A percentile compares a stretch with the other conserved stretches of the same genome.
phyloP scores from a whole-genome alignment of 768 basidiomycete genomes.

The Leucocoprinus birnbaumii region DNA sequence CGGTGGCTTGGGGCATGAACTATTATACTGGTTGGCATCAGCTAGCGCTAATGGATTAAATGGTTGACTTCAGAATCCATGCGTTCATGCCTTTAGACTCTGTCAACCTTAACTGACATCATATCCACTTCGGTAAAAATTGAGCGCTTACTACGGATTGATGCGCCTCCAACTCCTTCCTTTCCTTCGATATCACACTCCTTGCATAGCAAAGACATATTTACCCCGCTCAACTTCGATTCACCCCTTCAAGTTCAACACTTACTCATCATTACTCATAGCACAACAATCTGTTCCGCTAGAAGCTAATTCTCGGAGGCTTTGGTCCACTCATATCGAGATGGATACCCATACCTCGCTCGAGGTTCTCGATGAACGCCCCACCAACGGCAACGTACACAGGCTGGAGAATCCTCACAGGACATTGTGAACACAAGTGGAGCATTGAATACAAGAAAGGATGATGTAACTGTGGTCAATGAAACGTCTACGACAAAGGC shows the following conservation, averaged over 20 bases:
- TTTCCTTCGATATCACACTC: not conserved
- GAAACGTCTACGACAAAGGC: constrained; percentile 4
- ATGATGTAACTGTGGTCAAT: not conserved
- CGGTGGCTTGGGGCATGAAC: too few species aligned
- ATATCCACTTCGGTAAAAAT: not conserved
- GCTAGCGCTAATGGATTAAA: too few species aligned
- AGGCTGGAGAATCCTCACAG: not conserved
- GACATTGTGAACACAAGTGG: not conserved
- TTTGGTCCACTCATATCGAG: not conserved
- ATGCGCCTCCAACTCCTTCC: constrained; percentile 1
- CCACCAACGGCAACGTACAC: constrained; percentile 3
- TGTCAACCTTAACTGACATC: not conserved
- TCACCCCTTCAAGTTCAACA: not conserved
- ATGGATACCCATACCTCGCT: constrained; percentile 1
- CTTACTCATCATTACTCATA: not conserved
- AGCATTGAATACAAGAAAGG: not conserved
- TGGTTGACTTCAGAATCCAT: too few species aligned
- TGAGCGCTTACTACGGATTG: not conserved
- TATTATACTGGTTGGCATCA: too few species aligned
- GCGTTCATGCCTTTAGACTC: not conserved
- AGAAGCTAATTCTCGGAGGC: not conserved
- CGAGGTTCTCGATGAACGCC: not conserved
- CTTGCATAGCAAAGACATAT: not conserved
- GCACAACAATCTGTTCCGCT: not conserved
- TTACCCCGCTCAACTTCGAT: not conserved